Evolutionary conservation across 225 moss, liverwort and hornwort genomes (phyloP).

Genomic region (Thuidium tamariscinum): DNA sequence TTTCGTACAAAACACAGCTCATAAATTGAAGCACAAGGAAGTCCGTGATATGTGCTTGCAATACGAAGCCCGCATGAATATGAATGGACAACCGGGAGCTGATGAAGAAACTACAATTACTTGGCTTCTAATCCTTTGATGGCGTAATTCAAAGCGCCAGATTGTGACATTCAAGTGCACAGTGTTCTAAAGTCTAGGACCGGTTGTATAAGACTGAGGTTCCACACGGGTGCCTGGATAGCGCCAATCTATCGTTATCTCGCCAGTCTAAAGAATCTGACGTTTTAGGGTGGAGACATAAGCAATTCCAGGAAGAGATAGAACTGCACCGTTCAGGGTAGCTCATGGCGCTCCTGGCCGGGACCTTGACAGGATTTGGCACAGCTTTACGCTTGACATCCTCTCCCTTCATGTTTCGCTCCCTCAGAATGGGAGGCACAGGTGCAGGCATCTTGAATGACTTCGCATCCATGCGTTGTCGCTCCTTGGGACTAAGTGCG

Average conservation of each 20-base stretch:
- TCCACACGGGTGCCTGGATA: background rate
- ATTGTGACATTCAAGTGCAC: background rate
- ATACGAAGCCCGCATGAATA: no score
- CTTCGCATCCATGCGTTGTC: constrained; percentile 30
- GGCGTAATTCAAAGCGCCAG: background rate
- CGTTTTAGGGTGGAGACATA: background rate
- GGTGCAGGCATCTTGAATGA: constrained; percentile 33
- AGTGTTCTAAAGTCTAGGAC: background rate
- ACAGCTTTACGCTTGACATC: constrained; percentile 27
- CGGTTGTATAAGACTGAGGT: background rate
- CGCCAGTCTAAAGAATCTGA: background rate
- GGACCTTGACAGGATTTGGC: constrained; percentile 64
- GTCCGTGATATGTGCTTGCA: background rate
- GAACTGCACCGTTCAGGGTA: constrained; percentile 65
- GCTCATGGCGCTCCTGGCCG: constrained; percentile 58
- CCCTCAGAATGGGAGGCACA: constrained; percentile 18
- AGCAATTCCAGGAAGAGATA: constrained; percentile 7
- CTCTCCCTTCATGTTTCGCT: constrained; percentile 21
- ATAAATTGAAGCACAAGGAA: background rate
- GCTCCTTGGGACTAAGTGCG: constrained; percentile 25
- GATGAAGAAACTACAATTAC: no score
- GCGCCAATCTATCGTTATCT: background rate
- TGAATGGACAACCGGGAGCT: background rate
- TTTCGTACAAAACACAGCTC: background rate
- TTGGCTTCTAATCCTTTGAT: background rate